Evolutionary conservation across 129 eudicot species (phyloP).

Genomic region (Heracleum sosnowskyi): DNA sequence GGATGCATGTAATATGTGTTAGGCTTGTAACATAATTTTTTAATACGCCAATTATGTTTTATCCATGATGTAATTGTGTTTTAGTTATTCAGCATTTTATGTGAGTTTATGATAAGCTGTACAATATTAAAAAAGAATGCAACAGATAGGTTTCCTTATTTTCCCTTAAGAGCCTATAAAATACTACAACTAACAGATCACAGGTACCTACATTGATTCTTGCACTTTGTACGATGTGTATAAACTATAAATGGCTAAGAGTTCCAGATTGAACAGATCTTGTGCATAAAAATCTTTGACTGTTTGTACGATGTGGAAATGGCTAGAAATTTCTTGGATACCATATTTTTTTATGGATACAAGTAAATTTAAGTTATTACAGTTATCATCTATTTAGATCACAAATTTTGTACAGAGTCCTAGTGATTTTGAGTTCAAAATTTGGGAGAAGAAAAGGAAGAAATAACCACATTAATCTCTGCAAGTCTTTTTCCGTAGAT

Average conservation of each 20-base stretch:
- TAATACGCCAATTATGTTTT: no score
- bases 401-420: no score
- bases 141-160: not conserved
- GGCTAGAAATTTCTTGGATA: not conserved
- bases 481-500: not conserved
- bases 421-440: not conserved
- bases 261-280: not conserved
- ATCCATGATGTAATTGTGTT: no score
- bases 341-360: not conserved
- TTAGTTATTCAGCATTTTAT: no score
- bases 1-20: no score
- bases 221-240: not conserved
- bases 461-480: not conserved
- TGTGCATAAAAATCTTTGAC: not conserved
- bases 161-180: not conserved
- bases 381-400: not conserved
- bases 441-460: no score
- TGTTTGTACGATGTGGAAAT: not conserved
- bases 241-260: not conserved
- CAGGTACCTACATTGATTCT: conserved; percentile 4
- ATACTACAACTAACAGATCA: not conserved
- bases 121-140: not conserved
- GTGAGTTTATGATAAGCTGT: not conserved
- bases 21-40: no score
- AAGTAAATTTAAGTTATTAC: not conserved